These are phyloP conservation scores for Mycena citricolor DNA, from an alignment of 1,284 basidiomycete species.

Conservation along the genomic window DNA sequence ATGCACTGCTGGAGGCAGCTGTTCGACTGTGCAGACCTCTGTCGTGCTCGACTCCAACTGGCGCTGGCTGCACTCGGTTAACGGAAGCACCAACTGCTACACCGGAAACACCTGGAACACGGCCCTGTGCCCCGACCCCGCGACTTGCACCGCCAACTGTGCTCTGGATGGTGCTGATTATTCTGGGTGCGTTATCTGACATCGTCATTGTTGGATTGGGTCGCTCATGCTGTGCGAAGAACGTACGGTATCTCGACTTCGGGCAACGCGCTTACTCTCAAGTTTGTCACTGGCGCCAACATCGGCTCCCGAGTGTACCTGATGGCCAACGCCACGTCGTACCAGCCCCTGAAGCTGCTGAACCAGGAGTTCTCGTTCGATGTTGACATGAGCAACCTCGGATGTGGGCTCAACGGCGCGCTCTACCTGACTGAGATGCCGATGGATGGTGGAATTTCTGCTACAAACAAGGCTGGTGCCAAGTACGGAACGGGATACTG, in stretches of 20 bases:
- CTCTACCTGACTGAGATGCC: constrained; percentile 46
- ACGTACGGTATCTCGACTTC: constrained; percentile 19
- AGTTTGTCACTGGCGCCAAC: constrained; percentile 37
- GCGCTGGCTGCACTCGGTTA: constrained; percentile 47
- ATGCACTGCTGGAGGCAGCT: constrained; percentile 41
- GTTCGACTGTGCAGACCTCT: constrained; percentile 32
- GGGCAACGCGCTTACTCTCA: constrained; percentile 14
- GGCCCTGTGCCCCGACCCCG: constrained; percentile 45
- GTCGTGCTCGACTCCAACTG: constrained; percentile 53
- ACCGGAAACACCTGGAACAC: constrained; percentile 53
- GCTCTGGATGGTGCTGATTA: constrained; percentile 62
- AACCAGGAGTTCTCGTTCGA: constrained; percentile 44
- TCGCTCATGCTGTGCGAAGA: constrained; percentile 46
- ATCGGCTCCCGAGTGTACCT: constrained; percentile 56
- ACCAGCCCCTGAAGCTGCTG: constrained; percentile 50
- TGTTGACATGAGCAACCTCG: constrained; percentile 52
- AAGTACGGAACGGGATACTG: constrained; percentile 55
- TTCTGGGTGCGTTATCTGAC: constrained; percentile 46
- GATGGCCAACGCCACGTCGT: constrained; percentile 37
- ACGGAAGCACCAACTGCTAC: constrained; percentile 52
- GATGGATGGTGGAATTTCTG: constrained; percentile 50
- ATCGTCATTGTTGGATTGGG: constrained; percentile 57
- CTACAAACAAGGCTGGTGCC: constrained; percentile 53
- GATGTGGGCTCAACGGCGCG: constrained; percentile 54
- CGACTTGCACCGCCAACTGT: constrained; percentile 50